These are phyloP conservation scores for Hyaloscypha finlandica DNA, from an alignment of 495 filamentous ascomycete genomes.

Conservation along the genomic window DNA sequence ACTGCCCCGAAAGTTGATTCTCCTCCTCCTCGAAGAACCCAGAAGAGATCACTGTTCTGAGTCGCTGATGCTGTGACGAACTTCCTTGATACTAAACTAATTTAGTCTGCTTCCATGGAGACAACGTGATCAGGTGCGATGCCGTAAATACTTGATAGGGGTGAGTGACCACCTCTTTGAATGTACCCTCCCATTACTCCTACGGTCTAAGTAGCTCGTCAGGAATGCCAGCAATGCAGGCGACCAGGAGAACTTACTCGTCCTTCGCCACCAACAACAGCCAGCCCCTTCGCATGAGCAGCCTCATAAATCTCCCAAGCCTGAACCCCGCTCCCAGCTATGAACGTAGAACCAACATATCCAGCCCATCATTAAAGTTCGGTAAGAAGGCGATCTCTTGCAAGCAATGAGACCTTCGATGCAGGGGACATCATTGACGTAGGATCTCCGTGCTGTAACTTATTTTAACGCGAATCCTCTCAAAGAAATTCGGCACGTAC, in stretches of 20 bases:
- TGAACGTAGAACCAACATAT: constrained; percentile 43
- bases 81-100: constrained; percentile 46
- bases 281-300: constrained; percentile 45
- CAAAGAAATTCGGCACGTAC: constrained; percentile 1
- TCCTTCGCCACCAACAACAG: constrained; percentile 53
- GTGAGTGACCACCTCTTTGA: constrained; percentile 62
- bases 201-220: constrained; percentile 1
- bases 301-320: constrained; percentile 52
- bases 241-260: not conserved
- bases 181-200: constrained; percentile 53
- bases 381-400: constrained; percentile 23
- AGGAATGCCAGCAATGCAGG: too few species aligned
- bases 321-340: constrained; percentile 59
- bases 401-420: constrained; percentile 24
- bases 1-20: constrained; percentile 22
- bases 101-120: constrained; percentile 55
- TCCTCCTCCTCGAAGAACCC: constrained; percentile 63
- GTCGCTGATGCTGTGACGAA: constrained; percentile 53
- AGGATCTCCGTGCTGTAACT: constrained; percentile 17
- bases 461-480: not conserved
- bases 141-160: constrained; percentile 55
- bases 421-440: constrained; percentile 15
- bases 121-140: constrained; percentile 64
- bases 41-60: constrained; percentile 62
- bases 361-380: constrained; percentile 11